Conservation (phyloP, 768 basidiomycete species). For the Cystobasidiopsis lactophilus region DNA sequence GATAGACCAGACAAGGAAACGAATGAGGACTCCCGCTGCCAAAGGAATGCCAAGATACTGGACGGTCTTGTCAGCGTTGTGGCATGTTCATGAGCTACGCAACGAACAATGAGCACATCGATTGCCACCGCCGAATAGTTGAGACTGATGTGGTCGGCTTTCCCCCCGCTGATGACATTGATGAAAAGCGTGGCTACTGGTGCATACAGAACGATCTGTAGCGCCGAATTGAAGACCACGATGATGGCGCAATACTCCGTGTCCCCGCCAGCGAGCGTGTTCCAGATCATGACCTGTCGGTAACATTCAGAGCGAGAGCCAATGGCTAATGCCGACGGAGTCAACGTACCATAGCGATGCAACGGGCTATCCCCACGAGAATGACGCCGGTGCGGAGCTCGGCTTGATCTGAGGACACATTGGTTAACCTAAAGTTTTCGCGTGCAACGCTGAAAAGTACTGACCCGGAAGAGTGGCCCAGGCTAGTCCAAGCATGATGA, state of each 20-base stretch:
- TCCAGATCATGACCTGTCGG: slow-evolving; percentile 29
- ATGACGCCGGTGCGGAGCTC: slow-evolving; percentile 55
- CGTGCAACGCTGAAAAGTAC: too few species aligned
- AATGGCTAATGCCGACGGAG: too few species aligned
- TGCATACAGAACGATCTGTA: slow-evolving; percentile 57
- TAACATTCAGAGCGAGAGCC: too few species aligned
- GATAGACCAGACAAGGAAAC: slow-evolving; percentile 33
- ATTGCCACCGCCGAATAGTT: slow-evolving; percentile 41
- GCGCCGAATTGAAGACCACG: slow-evolving; percentile 53
- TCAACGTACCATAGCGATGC: slow-evolving; percentile 33
- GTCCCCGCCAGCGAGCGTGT: slow-evolving; percentile 47
- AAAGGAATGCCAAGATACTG: slow-evolving; percentile 75
- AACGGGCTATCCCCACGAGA: slow-evolving; percentile 54
- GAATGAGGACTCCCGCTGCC: slow-evolving; percentile 45
- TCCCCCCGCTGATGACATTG: slow-evolving; percentile 38
- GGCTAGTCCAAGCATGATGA: too few species aligned
- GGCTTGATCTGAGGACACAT: neutral
- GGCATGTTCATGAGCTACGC: neutral
- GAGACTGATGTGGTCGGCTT: slow-evolving; percentile 31
- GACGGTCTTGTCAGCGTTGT: too few species aligned
- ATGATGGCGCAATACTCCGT: slow-evolving; percentile 48
- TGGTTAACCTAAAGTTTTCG: too few species aligned
- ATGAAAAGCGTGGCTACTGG: slow-evolving; percentile 54
- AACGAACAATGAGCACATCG: slow-evolving; percentile 46
- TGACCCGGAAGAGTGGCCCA: too few species aligned